These are phyloP conservation scores for Cicer bijugum DNA, from an alignment of 306 rosid species.

Conservation along the genomic window DNA sequence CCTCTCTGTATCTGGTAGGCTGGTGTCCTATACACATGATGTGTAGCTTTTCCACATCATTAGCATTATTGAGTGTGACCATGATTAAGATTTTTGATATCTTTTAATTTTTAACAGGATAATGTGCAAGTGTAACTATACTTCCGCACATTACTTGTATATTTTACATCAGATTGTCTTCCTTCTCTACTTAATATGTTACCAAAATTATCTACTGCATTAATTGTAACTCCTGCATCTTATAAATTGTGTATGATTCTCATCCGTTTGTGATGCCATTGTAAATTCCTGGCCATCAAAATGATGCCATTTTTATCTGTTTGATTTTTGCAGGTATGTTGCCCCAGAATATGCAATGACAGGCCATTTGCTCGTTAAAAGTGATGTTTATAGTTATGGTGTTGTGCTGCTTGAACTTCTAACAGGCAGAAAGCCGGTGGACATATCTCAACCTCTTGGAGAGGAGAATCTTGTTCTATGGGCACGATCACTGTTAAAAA, in stretches of 20 bases:
- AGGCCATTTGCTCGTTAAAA: conserved; percentile 92
- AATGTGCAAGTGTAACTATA: conserved; percentile 28
- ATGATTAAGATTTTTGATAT: neutral
- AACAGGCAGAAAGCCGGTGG: conserved; percentile 91
- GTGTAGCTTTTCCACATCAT: conserved; percentile 12
- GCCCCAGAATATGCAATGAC: conserved; percentile 99
- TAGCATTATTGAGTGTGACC: conserved; percentile 26
- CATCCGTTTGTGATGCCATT: conserved; percentile 13
- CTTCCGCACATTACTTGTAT: neutral
- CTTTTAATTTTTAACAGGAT: neutral
- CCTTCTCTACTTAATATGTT: conserved; percentile 17
- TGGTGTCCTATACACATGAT: neutral
- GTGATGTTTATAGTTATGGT: conserved; percentile 98
- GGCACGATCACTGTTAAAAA: conserved; percentile 81
- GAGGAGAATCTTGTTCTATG: conserved; percentile 87
- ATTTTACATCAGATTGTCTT: neutral
- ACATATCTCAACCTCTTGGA: conserved; percentile 84
- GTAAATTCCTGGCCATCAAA: conserved; percentile 39
- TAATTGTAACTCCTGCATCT: conserved; percentile 17
- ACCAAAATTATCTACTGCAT: conserved; percentile 16
- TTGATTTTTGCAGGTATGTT: conserved; percentile 73
- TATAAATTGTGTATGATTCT: conserved; percentile 1
- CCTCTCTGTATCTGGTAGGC: neutral
- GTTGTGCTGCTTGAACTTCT: conserved; percentile 95
- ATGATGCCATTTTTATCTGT: conserved; percentile 18